Evolutionary conservation across 2,329 filamentous ascomycete genomes (phyloP), one percentile per base, ranked within the genome.

Genomic region (Xylaria sp.): DNA sequence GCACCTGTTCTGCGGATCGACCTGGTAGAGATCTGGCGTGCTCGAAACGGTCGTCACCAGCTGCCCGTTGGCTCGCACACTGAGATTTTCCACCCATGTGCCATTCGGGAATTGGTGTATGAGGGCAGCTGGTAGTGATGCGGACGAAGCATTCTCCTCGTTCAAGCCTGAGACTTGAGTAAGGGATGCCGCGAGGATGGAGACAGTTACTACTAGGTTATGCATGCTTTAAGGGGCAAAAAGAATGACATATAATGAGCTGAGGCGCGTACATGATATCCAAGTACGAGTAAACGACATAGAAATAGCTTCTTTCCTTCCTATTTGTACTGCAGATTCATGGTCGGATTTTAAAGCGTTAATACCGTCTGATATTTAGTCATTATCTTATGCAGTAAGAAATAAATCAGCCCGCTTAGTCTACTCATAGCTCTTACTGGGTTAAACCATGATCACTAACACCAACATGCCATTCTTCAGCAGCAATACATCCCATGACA

Each of bases 101-200:
- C 43, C 43, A 46, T 46, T 46, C 43, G 43, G 43, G 43, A 46
- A 46, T 46, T 46, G 43, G 18, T 46, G 43, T 18, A 46, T 46
- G 43, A 46, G 43, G 5, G 2, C n/a, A n/a, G 43, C 18, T 6
- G 43, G 43, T 20, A 46, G n/a, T 46, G 39, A 43, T 46, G 43
- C 39, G n/a, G 43, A 46, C 18, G 43, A n/a, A 46, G 6, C 15
- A 46, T 46, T 46, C 3, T n/a, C 43, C 18, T 46, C 1, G n/a
- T 46, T 9, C 4, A 46, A 20, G 43, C 43, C 43, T 2, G 6
- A 18, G 6, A n/a, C 43, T 46, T 20, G 43, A 46, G 15, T 5
- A 46, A 46, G 43, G 18, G 43, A 46, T 8, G 43, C 6, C 15
- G 43, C 18, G 43, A 46, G 18, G 5, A 46, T 46, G 4, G 18